Conservation (phyloP, 2,329 filamentous ascomycete genomes). For the Penicillium expansum region DNA sequence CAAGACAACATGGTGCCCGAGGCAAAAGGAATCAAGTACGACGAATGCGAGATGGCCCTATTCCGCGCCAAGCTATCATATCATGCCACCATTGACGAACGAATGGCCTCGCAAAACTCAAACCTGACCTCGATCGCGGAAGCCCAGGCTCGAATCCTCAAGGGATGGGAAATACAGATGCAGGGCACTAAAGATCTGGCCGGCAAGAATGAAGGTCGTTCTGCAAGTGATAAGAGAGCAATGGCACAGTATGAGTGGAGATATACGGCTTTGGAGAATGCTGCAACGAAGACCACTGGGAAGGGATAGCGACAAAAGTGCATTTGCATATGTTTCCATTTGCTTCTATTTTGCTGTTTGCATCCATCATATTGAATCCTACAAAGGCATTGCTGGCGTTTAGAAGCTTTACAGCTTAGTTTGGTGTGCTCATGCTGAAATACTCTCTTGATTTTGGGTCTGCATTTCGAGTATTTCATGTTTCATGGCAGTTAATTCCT, state of each 20-base stretch:
- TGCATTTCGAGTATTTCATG: not conserved
- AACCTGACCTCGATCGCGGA: conserved; percentile 36
- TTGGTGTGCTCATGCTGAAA: not conserved
- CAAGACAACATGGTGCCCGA: conserved; percentile 31
- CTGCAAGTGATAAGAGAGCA: conserved; percentile 32
- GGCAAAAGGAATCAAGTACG: conserved; percentile 34
- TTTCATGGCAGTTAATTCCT: no score
- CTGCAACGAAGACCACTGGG: conserved; percentile 27
- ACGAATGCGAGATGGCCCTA: conserved; percentile 39
- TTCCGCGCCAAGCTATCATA: conserved; percentile 38
- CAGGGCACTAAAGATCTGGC: conserved; percentile 34
- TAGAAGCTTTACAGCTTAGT: conserved; percentile 15
- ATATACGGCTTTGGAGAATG: conserved; percentile 34
- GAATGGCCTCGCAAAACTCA: conserved; percentile 32
- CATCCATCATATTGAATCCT: conserved; percentile 5
- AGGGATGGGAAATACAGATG: conserved; percentile 37
- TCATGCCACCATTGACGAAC: conserved; percentile 35
- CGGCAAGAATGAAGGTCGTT: conserved; percentile 32
- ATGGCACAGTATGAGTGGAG: conserved; percentile 37
- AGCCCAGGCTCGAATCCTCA: conserved; percentile 34
- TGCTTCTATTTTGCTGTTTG: not conserved
- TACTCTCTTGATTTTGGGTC: not conserved
- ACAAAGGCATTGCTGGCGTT: conserved; percentile 28
- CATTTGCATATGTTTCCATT: not conserved
- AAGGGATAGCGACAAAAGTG: conserved; percentile 10